phyloP scores from a whole-genome alignment of 2,329 filamentous ascomycete genomes.

The Ustulina deusta region DNA sequence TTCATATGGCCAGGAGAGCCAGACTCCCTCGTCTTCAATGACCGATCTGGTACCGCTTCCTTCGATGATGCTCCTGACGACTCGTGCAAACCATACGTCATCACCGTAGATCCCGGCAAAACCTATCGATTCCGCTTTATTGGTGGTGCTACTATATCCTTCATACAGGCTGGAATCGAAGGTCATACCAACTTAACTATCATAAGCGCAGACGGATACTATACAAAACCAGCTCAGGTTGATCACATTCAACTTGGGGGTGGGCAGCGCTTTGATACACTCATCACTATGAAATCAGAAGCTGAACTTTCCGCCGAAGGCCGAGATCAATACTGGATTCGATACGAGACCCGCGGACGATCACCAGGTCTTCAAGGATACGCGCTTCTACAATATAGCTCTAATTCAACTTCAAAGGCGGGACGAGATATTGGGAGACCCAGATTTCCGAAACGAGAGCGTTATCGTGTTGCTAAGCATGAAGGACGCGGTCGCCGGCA shows the following conservation, averaged over 20 bases:
- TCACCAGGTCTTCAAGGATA: slow-evolving; percentile 60
- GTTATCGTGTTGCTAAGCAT: not conserved
- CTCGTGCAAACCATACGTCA: slow-evolving; percentile 61
- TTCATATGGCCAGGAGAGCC: slow-evolving; percentile 72
- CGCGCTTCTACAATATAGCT: slow-evolving; percentile 61
- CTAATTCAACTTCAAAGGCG: slow-evolving; percentile 27
- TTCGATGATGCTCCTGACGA: slow-evolving; percentile 52
- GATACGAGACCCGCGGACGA: slow-evolving; percentile 63
- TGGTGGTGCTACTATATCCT: slow-evolving; percentile 66
- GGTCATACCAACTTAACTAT: slow-evolving; percentile 67
- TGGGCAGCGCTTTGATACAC: slow-evolving; percentile 71
- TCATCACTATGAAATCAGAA: slow-evolving; percentile 65
- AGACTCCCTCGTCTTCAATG: slow-evolving; percentile 68
- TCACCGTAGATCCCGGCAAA: slow-evolving; percentile 69
- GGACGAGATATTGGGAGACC: not conserved
- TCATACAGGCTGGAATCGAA: slow-evolving; percentile 67
- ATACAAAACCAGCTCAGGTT: slow-evolving; percentile 61
- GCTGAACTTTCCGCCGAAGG: slow-evolving; percentile 56
- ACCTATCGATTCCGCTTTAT: slow-evolving; percentile 73
- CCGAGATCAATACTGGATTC: slow-evolving; percentile 58
- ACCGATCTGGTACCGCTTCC: slow-evolving; percentile 58
- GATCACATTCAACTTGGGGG: slow-evolving; percentile 66
- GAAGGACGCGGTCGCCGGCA: not conserved
- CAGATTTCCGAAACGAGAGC: not conserved
- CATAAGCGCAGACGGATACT: slow-evolving; percentile 70